Percentiles rank a stretch among this genome's conserved stretches.
phyloP scores from a whole-genome alignment of 1,284 basidiomycete species.

The Tranzscheliella williamsii region DNA sequence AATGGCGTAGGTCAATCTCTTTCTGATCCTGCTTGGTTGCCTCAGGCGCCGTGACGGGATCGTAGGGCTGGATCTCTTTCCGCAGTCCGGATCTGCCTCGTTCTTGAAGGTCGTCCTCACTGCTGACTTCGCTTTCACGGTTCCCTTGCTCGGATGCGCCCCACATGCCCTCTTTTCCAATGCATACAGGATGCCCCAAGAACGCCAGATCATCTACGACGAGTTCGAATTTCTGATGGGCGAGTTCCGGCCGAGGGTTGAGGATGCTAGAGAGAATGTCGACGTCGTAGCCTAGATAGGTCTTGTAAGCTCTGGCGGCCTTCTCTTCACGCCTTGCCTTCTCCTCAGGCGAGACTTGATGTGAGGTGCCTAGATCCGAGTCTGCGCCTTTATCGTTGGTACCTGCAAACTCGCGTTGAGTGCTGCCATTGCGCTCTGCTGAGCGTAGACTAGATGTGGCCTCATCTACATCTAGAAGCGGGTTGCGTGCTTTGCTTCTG shows the following conservation, averaged over 20 bases:
- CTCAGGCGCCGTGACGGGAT: neutral
- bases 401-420: conserved; percentile 8
- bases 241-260: conserved; percentile 75
- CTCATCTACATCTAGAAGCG: conserved; percentile 18
- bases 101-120: conserved; percentile 5
- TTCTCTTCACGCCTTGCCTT: conserved; percentile 28
- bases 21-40: neutral
- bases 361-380: conserved; percentile 21
- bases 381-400: conserved; percentile 20
- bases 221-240: conserved; percentile 92
- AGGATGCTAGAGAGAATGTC: conserved; percentile 81
- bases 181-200: conserved; percentile 88
- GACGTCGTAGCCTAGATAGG: conserved; percentile 76
- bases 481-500: conserved; percentile 16
- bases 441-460: conserved; percentile 15
- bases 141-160: conserved; percentile 3
- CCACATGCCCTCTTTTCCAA: conserved; percentile 63
- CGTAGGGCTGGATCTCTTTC: conserved; percentile 28
- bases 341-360: conserved; percentile 27
- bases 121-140: neutral
- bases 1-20: no score
- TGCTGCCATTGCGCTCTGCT: conserved; percentile 9
- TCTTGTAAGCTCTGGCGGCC: conserved; percentile 62
- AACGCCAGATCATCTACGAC: conserved; percentile 90
- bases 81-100: conserved; percentile 27